A percentile compares a stretch with the other conserved stretches of the same genome.
Conservation (phyloP, 2,329 filamentous ascomycete genomes). For the Neopestalotiopsis clavispora region DNA sequence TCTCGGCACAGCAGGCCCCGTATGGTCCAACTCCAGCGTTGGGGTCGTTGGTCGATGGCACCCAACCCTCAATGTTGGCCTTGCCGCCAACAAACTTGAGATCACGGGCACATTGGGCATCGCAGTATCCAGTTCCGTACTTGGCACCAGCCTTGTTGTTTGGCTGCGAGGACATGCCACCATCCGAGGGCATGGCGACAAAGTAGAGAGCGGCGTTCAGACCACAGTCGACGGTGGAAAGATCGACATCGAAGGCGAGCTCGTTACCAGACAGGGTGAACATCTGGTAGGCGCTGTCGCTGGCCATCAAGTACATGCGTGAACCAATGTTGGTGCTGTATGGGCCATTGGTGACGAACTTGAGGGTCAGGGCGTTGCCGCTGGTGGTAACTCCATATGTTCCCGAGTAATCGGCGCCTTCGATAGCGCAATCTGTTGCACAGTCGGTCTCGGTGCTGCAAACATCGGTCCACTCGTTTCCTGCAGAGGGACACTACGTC, state of each 20-base stretch:
- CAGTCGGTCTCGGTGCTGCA: conserved; percentile 46
- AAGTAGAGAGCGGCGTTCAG: conserved; percentile 69
- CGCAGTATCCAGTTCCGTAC: conserved; percentile 66
- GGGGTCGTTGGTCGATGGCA: conserved; percentile 51
- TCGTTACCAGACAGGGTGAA: conserved; percentile 64
- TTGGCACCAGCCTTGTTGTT: conserved; percentile 60
- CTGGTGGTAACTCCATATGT: conserved; percentile 55
- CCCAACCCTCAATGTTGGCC: conserved; percentile 54
- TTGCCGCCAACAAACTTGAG: conserved; percentile 18
- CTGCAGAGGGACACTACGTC: not conserved
- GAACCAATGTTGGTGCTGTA: conserved; percentile 48
- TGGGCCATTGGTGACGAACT: conserved; percentile 55
- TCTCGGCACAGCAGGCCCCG: conserved; percentile 63
- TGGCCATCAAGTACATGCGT: conserved; percentile 63
- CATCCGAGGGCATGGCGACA: conserved; percentile 59
- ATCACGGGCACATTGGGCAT: conserved; percentile 52
- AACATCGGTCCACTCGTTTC: conserved; percentile 41
- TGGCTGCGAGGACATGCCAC: conserved; percentile 51
- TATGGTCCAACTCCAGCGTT: conserved; percentile 55
- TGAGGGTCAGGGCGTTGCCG: conserved; percentile 53
- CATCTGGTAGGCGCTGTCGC: conserved; percentile 60
- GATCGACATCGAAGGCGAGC: conserved; percentile 68
- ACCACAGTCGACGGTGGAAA: conserved; percentile 64
- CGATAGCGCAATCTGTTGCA: conserved; percentile 48
- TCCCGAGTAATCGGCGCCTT: conserved; percentile 50